These are phyloP conservation scores for Petunia hybrid DNA, from an alignment of 305 asterid genomes.

Conservation along the genomic window DNA sequence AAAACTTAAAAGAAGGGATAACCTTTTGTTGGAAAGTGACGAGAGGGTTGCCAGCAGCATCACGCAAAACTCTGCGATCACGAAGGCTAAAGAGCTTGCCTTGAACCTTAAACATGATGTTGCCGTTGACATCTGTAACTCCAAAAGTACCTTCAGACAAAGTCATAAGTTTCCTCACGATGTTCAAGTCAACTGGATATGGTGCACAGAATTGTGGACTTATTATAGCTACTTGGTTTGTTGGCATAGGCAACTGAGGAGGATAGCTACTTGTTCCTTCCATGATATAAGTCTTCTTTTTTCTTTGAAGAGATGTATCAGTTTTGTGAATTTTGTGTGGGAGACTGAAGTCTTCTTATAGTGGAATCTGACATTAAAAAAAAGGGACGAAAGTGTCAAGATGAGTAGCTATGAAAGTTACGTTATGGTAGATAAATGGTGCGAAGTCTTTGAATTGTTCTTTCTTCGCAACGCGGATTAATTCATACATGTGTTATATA, in stretches of 20 bases:
- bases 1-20: background rate
- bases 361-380: background rate
- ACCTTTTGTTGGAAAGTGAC: slow-evolving; percentile 50
- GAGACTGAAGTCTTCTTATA: background rate
- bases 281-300: background rate
- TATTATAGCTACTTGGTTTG: slow-evolving; percentile 26
- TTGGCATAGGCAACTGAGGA: slow-evolving; percentile 15
- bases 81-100: slow-evolving; percentile 46
- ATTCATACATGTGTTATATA: too few relatives aligned
- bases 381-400: too few relatives aligned
- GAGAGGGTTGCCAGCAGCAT: slow-evolving; percentile 43
- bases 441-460: too few relatives aligned
- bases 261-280: slow-evolving; percentile 24
- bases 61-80: slow-evolving; percentile 48
- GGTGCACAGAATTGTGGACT: slow-evolving; percentile 40
- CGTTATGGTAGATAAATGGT: too few relatives aligned
- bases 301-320: background rate
- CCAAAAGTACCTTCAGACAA: slow-evolving; percentile 45
- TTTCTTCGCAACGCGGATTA: too few relatives aligned
- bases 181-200: slow-evolving; percentile 29
- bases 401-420: too few relatives aligned
- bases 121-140: slow-evolving; percentile 46
- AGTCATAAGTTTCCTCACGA: slow-evolving; percentile 37
- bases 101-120: slow-evolving; percentile 40
- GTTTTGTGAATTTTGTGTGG: background rate